Conservation (phyloP, 768 basidiomycete species). For the Stropharia rugosoannulata region DNA sequence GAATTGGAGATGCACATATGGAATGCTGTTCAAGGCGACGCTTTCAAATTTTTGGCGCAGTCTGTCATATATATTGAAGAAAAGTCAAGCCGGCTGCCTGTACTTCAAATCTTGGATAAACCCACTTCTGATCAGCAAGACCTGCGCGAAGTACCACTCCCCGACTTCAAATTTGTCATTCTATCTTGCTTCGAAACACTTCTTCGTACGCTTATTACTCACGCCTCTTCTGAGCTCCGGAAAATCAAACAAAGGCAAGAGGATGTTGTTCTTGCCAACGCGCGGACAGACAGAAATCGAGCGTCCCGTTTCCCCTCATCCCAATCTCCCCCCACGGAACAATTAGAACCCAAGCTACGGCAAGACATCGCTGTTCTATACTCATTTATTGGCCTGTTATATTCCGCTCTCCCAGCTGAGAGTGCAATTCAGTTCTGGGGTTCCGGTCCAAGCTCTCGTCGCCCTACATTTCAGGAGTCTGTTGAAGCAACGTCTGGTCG, state of each 20-base stretch:
- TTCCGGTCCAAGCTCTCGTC: constrained; percentile 45
- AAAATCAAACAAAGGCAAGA: constrained; percentile 92
- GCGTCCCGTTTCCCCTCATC: constrained; percentile 45
- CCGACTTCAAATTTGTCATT: constrained; percentile 54
- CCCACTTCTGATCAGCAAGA: constrained; percentile 38
- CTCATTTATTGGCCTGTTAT: constrained; percentile 80
- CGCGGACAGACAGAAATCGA: constrained; percentile 62
- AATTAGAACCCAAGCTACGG: constrained; percentile 48
- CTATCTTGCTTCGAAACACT: constrained; percentile 70
- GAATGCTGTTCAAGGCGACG: constrained; percentile 81
- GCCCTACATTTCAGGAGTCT: constrained; percentile 53
- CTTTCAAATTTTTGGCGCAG: constrained; percentile 70
- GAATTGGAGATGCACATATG: constrained; percentile 81
- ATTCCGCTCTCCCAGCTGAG: constrained; percentile 70
- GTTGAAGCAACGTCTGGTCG: constrained; percentile 53
- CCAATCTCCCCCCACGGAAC: constrained; percentile 39
- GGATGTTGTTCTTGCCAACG: constrained; percentile 70
- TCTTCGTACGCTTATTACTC: constrained; percentile 67
- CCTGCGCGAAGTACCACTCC: constrained; percentile 41
- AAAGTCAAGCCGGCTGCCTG: constrained; percentile 32
- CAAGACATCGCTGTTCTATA: constrained; percentile 87
- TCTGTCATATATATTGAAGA: constrained; percentile 57
- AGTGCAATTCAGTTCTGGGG: constrained; percentile 87
- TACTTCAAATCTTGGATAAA: constrained; percentile 34
- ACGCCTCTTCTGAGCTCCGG: constrained; percentile 77